These are phyloP conservation scores for Wickerhamomyces bovis DNA, from an alignment of 805 yeast species.

Conservation along the genomic window DNA sequence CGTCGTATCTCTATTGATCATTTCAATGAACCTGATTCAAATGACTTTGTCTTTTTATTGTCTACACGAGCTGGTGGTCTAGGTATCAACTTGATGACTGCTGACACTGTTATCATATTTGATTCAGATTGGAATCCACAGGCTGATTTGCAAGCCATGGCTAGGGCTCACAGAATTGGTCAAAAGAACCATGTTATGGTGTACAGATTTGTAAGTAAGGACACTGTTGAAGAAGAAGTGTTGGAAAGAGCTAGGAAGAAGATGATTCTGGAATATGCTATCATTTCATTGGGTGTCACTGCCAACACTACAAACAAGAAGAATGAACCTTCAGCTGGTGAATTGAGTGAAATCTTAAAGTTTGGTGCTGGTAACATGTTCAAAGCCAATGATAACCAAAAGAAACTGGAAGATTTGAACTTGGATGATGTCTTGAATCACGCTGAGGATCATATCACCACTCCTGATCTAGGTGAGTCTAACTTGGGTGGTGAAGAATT, in stretches of 20 bases:
- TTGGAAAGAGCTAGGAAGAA: slow-evolving; percentile 94
- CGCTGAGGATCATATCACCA: slow-evolving; percentile 95
- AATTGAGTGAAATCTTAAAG: slow-evolving; percentile 86
- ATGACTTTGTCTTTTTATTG: slow-evolving; percentile 82
- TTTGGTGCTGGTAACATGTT: slow-evolving; percentile 99
- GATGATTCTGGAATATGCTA: slow-evolving; percentile 97
- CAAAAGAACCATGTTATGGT: slow-evolving; percentile 98
- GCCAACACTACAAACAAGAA: slow-evolving; percentile 49
- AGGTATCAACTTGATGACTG: slow-evolving; percentile 98
- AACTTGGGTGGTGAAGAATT: slow-evolving; percentile 98
- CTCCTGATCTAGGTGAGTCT: slow-evolving; percentile 96
- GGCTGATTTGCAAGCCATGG: slow-evolving; percentile 99
- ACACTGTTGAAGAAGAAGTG: slow-evolving; percentile 96
- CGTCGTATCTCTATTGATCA: slow-evolving; percentile 95
- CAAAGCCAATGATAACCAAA: slow-evolving; percentile 89
- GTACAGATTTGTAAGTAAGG: slow-evolving; percentile 94
- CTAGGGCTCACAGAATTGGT: slow-evolving; percentile 99
- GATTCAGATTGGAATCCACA: slow-evolving; percentile 99
- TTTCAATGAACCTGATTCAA: slow-evolving; percentile 88
- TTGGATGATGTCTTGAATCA: slow-evolving; percentile 93
- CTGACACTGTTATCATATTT: slow-evolving; percentile 95
- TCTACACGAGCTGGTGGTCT: slow-evolving; percentile 98
- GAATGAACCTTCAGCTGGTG: slow-evolving; percentile 75
- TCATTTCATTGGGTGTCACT: slow-evolving; percentile 91
- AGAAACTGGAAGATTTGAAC: slow-evolving; percentile 90